A percentile compares a stretch with the other conserved stretches of the same genome.
These are phyloP conservation scores for Pseudogymnoascus pannorum DNA, from an alignment of 2,329 filamentous ascomycete species.

Conservation along the genomic window DNA sequence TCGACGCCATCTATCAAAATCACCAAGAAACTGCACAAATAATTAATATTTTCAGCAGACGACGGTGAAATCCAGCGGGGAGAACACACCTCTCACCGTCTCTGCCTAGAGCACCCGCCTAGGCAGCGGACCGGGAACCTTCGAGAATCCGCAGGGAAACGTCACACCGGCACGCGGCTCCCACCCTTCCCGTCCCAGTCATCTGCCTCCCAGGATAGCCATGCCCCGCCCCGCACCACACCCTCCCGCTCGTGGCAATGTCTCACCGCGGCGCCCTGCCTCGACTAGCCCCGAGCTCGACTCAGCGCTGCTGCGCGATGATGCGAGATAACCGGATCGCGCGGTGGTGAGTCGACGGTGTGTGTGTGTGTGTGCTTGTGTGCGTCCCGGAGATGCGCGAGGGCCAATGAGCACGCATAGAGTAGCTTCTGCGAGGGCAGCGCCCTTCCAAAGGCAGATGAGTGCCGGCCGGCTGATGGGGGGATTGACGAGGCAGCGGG, in stretches of 20 bases:
- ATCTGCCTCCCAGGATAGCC: neutral
- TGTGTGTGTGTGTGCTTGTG: neutral
- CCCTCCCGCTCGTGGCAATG: neutral
- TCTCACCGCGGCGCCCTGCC: neutral
- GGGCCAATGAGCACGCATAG: neutral
- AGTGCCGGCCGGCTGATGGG: neutral
- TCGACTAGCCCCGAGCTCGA: neutral
- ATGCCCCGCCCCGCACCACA: neutral
- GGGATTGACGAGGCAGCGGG: neutral
- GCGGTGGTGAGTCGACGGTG: neutral
- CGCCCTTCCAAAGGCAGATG: neutral
- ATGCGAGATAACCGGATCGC: neutral
- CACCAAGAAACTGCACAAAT: too few species aligned
- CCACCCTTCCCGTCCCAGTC: neutral
- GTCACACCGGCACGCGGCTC: conserved; percentile 2
- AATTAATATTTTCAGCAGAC: too few species aligned
- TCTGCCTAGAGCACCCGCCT: neutral
- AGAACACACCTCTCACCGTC: neutral
- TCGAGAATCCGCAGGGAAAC: neutral
- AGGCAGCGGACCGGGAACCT: neutral
- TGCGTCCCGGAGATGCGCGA: neutral
- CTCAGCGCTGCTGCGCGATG: neutral
- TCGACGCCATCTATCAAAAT: neutral
- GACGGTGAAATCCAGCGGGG: neutral
- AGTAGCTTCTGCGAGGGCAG: neutral